Conservation (phyloP, 116 monocot genomes). For the Phalaenopsis hybrid region DNA sequence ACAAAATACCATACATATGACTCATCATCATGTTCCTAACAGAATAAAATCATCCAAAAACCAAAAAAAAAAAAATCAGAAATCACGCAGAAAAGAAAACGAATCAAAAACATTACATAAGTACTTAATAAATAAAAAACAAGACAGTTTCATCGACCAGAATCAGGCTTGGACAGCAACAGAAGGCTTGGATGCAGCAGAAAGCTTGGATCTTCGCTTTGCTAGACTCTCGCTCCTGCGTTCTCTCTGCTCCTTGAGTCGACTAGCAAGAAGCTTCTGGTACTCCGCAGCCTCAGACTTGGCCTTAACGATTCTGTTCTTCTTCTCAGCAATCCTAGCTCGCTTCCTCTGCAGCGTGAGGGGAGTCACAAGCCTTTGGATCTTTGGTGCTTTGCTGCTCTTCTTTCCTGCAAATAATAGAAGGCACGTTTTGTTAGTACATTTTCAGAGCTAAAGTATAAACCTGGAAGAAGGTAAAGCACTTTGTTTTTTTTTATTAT, state of each 20-base stretch:
- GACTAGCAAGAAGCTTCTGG: slow-evolving; percentile 74
- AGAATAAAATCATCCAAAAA: background rate
- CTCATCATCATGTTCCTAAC: background rate
- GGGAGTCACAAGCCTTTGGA: slow-evolving; percentile 68
- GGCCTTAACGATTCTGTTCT: slow-evolving; percentile 69
- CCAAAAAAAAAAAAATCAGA: background rate
- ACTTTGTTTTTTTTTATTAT: no score
- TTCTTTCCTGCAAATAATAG: slow-evolving; percentile 41
- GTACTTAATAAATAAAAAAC: background rate
- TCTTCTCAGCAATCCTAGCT: slow-evolving; percentile 59
- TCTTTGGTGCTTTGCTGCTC: slow-evolving; percentile 70
- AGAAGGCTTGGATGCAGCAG: slow-evolving; percentile 43
- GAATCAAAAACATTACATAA: background rate
- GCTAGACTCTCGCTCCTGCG: slow-evolving; percentile 75
- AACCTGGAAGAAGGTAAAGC: no score
- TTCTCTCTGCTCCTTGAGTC: slow-evolving; percentile 84
- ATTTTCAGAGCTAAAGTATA: no score
- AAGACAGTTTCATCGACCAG: background rate
- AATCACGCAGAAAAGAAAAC: background rate
- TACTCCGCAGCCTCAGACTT: slow-evolving; percentile 74
- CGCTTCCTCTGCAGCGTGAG: slow-evolving; percentile 67
- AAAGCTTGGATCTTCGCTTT: slow-evolving; percentile 61
- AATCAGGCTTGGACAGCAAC: slow-evolving; percentile 15
- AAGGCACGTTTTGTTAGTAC: no score
- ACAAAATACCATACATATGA: no score